phyloP scores from a whole-genome alignment of 2,329 filamentous ascomycete species.

The Verticillium isaacii region DNA sequence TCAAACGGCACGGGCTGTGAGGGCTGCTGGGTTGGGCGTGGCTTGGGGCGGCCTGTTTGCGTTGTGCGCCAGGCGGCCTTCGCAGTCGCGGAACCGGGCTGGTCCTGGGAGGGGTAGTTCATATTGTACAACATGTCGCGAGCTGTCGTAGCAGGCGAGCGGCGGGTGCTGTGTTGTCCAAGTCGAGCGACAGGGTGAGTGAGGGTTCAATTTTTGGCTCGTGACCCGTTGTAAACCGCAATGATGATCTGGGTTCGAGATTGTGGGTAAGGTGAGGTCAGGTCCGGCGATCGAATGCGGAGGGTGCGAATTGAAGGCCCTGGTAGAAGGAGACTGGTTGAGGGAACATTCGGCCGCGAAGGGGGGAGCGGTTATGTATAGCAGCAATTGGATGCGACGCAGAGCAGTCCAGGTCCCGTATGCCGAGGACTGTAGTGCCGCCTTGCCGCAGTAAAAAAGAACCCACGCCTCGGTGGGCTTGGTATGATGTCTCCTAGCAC shows the following conservation, averaged over 20 bases:
- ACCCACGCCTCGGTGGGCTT: not conserved
- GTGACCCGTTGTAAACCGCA: not conserved
- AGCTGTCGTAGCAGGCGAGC: not conserved
- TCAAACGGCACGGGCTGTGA: conserved; percentile 36
- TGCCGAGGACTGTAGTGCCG: not conserved
- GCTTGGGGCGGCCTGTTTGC: conserved; percentile 6
- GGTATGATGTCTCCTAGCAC: not conserved
- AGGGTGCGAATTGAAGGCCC: not conserved
- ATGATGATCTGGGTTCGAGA: not conserved
- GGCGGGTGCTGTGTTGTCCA: not conserved
- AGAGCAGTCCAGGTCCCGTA: not conserved
- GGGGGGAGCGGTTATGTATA: not conserved
- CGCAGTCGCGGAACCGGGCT: conserved; percentile 1
- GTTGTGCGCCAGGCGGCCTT: conserved; percentile 1
- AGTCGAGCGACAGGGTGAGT: not conserved
- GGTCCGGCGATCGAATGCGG: not conserved
- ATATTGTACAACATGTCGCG: conserved; percentile 18
- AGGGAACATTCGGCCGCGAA: not conserved
- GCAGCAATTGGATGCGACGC: not conserved
- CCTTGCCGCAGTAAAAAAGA: not conserved
- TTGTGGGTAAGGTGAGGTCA: not conserved
- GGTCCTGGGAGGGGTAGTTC: conserved; percentile 16
- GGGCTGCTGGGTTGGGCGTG: conserved; percentile 4
- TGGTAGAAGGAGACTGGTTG: not conserved
- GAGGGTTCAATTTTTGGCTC: not conserved